Conservation (phyloP, 2,329 filamentous ascomycete genomes). For the Fusarium paranaense region DNA sequence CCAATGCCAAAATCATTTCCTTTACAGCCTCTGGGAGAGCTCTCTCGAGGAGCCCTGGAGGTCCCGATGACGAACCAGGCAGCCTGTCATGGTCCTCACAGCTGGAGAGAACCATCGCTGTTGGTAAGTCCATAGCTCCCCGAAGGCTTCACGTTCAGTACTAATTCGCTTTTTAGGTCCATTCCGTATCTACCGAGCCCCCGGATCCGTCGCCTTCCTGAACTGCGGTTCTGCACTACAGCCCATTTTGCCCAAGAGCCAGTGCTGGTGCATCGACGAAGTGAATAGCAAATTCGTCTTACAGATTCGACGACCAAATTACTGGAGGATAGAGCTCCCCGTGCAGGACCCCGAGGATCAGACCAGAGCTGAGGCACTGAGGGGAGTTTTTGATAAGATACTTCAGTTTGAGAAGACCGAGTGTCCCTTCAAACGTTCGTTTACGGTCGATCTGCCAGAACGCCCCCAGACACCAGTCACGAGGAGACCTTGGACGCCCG, state of each 20-base stretch:
- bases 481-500: slow-evolving; percentile 76
- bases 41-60: slow-evolving; percentile 49
- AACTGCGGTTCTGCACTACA: slow-evolving; percentile 87
- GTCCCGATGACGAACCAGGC: slow-evolving; percentile 61
- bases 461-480: slow-evolving; percentile 72
- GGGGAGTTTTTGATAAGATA: slow-evolving; percentile 76
- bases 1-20: slow-evolving; percentile 75
- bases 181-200: slow-evolving; percentile 86
- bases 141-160: neutral
- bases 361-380: slow-evolving; percentile 73
- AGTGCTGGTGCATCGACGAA: slow-evolving; percentile 93
- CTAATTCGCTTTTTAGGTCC: slow-evolving; percentile 62
- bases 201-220: slow-evolving; percentile 87
- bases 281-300: slow-evolving; percentile 85
- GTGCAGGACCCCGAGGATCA: slow-evolving; percentile 61
- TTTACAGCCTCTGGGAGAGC: slow-evolving; percentile 57
- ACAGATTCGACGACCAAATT: slow-evolving; percentile 83
- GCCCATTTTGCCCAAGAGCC: slow-evolving; percentile 88
- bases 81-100: slow-evolving; percentile 79
- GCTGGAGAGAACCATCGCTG: slow-evolving; percentile 84
- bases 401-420: slow-evolving; percentile 88
- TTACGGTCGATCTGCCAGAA: slow-evolving; percentile 79
- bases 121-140: slow-evolving; percentile 63
- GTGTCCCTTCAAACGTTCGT: slow-evolving; percentile 85
- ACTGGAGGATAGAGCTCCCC: slow-evolving; percentile 91